Percentiles rank a stretch among this genome's conserved stretches.
These are phyloP conservation scores for Metarhizium guizhouense DNA, from an alignment of 2,329 filamentous ascomycete species.

Conservation along the genomic window DNA sequence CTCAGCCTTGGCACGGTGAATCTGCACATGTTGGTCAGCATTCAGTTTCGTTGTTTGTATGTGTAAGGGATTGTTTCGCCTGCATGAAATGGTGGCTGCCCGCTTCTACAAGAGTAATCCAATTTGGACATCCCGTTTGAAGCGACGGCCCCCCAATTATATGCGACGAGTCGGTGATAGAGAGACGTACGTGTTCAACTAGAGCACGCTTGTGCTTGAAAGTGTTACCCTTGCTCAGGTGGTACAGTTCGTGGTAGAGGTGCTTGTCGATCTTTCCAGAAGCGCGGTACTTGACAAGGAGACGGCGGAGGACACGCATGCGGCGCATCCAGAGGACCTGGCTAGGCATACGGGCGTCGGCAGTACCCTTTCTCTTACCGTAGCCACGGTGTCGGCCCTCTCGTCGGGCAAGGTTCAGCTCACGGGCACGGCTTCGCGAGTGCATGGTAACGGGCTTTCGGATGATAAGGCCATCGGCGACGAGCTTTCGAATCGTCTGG, in stretches of 20 bases:
- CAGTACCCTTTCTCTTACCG: constrained; percentile 99
- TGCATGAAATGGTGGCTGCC: neutral
- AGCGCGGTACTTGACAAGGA: constrained; percentile 99
- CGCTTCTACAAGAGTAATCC: neutral
- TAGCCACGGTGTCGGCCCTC: constrained; percentile 97
- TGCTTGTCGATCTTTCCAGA: constrained; percentile 99
- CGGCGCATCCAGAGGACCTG: constrained; percentile 99
- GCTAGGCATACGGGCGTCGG: constrained; percentile 97
- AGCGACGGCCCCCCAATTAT: neutral
- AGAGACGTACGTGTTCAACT: constrained; percentile 91
- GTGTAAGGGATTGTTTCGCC: neutral
- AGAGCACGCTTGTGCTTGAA: constrained; percentile 99
- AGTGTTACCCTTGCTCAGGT: constrained; percentile 99
- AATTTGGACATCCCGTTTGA: neutral
- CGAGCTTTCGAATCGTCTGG: constrained; percentile 99
- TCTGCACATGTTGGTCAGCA: constrained; percentile 45
- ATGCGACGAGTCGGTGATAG: neutral
- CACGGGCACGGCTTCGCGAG: constrained; percentile 92
- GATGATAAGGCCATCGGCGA: constrained; percentile 99
- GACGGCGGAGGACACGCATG: constrained; percentile 96
- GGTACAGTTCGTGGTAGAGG: constrained; percentile 99
- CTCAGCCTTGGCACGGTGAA: constrained; percentile 99
- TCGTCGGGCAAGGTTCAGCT: constrained; percentile 87
- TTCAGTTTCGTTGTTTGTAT: neutral
- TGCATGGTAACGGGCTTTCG: constrained; percentile 99